phyloP scores from a whole-genome alignment of 768 basidiomycete species.

The Wakefieldia striispora region DNA sequence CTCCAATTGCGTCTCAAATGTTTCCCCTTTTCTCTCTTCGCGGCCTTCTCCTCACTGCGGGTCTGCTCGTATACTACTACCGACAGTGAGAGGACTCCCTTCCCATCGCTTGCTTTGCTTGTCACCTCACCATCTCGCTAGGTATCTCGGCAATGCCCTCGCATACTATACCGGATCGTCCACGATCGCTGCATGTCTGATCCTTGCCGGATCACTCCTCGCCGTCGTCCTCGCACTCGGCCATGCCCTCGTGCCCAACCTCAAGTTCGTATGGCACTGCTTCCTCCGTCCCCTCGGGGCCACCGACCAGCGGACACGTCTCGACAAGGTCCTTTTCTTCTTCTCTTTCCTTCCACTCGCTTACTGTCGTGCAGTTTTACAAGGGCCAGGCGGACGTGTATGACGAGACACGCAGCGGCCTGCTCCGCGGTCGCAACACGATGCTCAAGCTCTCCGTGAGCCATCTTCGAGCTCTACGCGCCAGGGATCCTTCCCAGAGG shows the following conservation, averaged over 20 bases:
- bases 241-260: conserved; percentile 35
- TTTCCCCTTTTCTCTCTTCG: conserved; percentile 11
- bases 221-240: conserved; percentile 20
- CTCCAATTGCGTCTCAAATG: no score
- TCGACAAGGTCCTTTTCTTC: conserved; percentile 38
- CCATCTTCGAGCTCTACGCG: conserved; percentile 52
- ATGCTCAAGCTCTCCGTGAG: conserved; percentile 68
- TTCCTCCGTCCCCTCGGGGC: conserved; percentile 43
- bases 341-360: not conserved
- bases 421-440: conserved; percentile 68
- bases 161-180: conserved; percentile 31
- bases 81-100: conserved; percentile 10
- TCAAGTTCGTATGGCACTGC: conserved; percentile 51
- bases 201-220: conserved; percentile 24
- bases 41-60: conserved; percentile 18
- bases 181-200: conserved; percentile 25
- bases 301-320: conserved; percentile 41
- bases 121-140: not conserved
- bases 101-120: no score
- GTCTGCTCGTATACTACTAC: conserved; percentile 18
- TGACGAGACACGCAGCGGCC: conserved; percentile 58
- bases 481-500: conserved; percentile 38
- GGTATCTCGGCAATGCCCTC: conserved; percentile 17
- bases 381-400: conserved; percentile 69
- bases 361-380: conserved; percentile 48